Conservation (phyloP, 805 yeast species). For the Suhomyces pyralidae region DNA sequence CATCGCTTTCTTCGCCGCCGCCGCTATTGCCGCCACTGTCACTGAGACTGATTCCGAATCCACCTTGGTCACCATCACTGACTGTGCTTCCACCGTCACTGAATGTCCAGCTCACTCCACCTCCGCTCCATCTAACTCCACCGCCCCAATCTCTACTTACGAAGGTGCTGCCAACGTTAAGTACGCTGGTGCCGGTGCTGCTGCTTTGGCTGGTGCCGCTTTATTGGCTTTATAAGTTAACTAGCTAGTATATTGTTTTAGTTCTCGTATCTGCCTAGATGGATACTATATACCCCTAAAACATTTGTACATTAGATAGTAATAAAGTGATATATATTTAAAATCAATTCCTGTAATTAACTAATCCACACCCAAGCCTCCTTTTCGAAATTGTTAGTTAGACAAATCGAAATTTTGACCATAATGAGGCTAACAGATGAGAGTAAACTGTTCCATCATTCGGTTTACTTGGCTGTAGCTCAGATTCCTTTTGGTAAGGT, state of each 20-base stretch:
- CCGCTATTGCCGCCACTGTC: conserved; percentile 33
- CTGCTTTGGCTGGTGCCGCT: conserved; percentile 49
- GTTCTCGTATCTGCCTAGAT: not conserved
- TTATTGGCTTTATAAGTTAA: conserved; percentile 28
- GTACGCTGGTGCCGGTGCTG: conserved; percentile 42
- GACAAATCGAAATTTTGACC: not conserved
- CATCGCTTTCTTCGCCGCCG: conserved; percentile 34
- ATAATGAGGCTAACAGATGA: conserved; percentile 38
- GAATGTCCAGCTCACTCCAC: conserved; percentile 42
- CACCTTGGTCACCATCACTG: conserved; percentile 46
- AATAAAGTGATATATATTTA: conserved; percentile 16
- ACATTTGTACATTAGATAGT: conserved; percentile 7
- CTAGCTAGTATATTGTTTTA: conserved; percentile 4
- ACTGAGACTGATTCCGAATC: conserved; percentile 34
- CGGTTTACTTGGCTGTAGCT: conserved; percentile 54
- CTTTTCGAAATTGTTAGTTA: not conserved
- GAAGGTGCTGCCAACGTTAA: conserved; percentile 36
- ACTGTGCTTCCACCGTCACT: conserved; percentile 45
- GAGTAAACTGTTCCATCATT: conserved; percentile 54
- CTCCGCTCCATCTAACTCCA: conserved; percentile 22
- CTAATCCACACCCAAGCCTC: not conserved
- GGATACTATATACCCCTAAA: not conserved
- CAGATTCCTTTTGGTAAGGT: conserved; percentile 62
- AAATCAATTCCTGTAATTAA: not conserved
- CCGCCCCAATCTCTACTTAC: conserved; percentile 29